These are phyloP conservation scores for Venturia oleaginea DNA, from an alignment of 2,329 filamentous ascomycete species.

Conservation along the genomic window DNA sequence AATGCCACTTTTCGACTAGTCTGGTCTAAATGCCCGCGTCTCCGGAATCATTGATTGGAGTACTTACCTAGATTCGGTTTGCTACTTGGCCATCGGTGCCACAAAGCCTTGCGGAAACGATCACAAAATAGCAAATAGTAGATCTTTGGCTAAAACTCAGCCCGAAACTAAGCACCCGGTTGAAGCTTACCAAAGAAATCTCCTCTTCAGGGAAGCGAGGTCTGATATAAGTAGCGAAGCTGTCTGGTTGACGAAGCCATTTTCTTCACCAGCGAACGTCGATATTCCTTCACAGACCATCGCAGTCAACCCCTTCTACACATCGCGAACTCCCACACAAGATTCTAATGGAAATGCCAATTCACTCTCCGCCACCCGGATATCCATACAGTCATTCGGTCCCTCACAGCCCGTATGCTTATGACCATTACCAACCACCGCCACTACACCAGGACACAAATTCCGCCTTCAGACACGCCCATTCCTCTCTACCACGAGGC, in stretches of 20 bases:
- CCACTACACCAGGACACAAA: background rate
- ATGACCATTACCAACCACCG: constrained; percentile 1
- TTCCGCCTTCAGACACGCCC: background rate
- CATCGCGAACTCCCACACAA: background rate
- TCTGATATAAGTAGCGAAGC: background rate
- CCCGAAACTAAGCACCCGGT: background rate
- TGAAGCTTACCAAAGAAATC: background rate
- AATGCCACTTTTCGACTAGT: background rate
- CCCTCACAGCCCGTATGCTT: background rate
- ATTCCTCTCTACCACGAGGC: constrained; percentile 2
- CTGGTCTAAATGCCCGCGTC: background rate
- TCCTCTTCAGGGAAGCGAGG: background rate
- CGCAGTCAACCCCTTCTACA: background rate
- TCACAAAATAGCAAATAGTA: constrained; percentile 1
- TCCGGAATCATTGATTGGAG: background rate
- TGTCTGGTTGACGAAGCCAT: background rate
- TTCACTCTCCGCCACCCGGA: background rate
- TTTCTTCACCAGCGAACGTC: background rate
- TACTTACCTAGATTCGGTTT: background rate
- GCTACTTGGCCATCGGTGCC: background rate
- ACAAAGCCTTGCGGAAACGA: background rate
- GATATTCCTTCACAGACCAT: background rate
- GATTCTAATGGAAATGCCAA: background rate
- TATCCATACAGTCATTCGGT: background rate
- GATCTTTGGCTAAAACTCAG: background rate